Evolutionary conservation across 371 early-diverging fungal species (phyloP), one percentile per base, ranked within the genome.

Genomic region (Smittium culicis): DNA sequence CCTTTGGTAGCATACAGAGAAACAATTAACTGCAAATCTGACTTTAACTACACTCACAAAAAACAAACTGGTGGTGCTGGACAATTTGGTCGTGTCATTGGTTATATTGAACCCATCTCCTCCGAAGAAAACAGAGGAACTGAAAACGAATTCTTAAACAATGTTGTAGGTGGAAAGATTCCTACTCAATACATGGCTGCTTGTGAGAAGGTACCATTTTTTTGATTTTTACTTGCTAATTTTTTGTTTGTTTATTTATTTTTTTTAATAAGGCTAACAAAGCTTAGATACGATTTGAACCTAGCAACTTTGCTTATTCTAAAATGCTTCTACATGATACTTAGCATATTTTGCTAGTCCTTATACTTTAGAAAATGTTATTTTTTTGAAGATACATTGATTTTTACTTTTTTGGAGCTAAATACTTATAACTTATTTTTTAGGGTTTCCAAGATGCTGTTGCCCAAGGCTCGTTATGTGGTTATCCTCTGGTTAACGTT

Each of bases 31-130:
- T 70, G 75, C 57, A 79, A 83, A 66, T 83, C 88, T 64, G 79
- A 83, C 67, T 96, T 98, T 81, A 86, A 90, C 79, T 95, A 95
- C 84, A 94, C 94, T 0, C 98, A 98, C 84, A 96, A 96, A 89
- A 98, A 98, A 80, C 96, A 98, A 80, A 84, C 88, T 62, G 98
- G 98, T 72, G 98, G 98, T 73, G 84, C 94, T 66, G 98, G 98
- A 73, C 98, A 98, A 79, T 98, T 88, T 69, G 98, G 86, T 75
- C 86, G 90, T 70, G 93, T 98, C 66, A 77, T 86, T 54, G 96
- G 96, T 62, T 88, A 83, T 75, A 83, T 98, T 65, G 96, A 98
- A 76, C 95, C 95, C 1, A 84, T 93, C 71, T 68, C 72, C 24
- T 70, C 70, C 11, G 81, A 79, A 25, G 86, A 62, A 78, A 80